A percentile compares a stretch with the other conserved stretches of the same genome.
phyloP scores from a whole-genome alignment of 352 stramenopile species.

The Phytophthora melonis region DNA sequence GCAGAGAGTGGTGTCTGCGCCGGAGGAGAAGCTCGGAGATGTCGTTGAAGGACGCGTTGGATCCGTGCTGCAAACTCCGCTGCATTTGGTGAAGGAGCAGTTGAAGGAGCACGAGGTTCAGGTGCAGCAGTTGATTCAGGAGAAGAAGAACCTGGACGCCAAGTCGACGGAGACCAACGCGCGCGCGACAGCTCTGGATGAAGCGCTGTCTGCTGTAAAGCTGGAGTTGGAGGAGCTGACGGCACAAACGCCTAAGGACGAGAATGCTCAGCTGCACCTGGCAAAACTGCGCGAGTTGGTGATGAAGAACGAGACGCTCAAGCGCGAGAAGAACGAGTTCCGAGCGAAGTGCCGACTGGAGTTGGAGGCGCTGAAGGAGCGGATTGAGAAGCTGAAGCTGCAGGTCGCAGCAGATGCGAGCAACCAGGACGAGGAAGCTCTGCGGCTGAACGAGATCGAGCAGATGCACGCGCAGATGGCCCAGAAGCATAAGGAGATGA shows the following conservation, averaged over 20 bases:
- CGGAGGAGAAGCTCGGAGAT: slow-evolving; percentile 31
- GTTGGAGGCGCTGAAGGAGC: slow-evolving; percentile 44
- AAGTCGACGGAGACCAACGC: slow-evolving; percentile 39
- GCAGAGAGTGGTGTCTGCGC: slow-evolving; percentile 55
- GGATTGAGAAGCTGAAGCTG: slow-evolving; percentile 53
- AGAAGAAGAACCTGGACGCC: slow-evolving; percentile 51
- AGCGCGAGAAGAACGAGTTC: slow-evolving; percentile 58
- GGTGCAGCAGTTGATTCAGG: slow-evolving; percentile 54
- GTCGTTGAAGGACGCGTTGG: slow-evolving; percentile 15
- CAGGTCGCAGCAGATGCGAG: slow-evolving; percentile 43
- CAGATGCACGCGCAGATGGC: slow-evolving; percentile 74
- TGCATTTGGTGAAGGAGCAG: slow-evolving; percentile 31
- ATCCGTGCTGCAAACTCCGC: slow-evolving; percentile 7
- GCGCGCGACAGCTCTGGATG: slow-evolving; percentile 36
- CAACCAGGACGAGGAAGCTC: slow-evolving; percentile 56
- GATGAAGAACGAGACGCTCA: slow-evolving; percentile 62
- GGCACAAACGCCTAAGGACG: slow-evolving; percentile 41
- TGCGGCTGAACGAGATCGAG: slow-evolving; percentile 65
- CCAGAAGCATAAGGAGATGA: slow-evolving; percentile 76
- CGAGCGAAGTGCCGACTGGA: slow-evolving; percentile 57
- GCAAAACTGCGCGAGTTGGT: slow-evolving; percentile 49
- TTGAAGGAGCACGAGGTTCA: slow-evolving; percentile 47
- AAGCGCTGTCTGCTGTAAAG: slow-evolving; percentile 48
- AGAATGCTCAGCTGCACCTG: slow-evolving; percentile 35
- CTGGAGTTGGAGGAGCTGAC: slow-evolving; percentile 50